These are phyloP conservation scores for Scheffersomyces lignicola DNA, from an alignment of 1,139 yeast genomes.

Conservation along the genomic window DNA sequence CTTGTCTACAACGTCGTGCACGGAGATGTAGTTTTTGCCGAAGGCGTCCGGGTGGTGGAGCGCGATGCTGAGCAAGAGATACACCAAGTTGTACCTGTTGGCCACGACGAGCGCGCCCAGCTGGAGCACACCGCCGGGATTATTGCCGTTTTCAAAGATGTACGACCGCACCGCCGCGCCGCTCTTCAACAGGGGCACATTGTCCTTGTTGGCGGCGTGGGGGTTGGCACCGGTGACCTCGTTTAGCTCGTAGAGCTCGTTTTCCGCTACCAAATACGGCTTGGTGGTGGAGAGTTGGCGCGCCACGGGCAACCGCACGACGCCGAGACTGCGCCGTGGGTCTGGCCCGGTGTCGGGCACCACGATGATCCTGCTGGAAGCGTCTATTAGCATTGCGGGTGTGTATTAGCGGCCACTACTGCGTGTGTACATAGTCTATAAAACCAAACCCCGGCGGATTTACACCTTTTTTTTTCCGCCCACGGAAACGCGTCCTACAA, in stretches of 20 bases:
- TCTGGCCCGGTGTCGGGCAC: constrained; percentile 7
- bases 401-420: too few species aligned
- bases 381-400: constrained; percentile 9
- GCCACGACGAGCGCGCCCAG: constrained; percentile 42
- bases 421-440: too few species aligned
- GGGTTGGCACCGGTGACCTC: constrained; percentile 30
- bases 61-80: constrained; percentile 41
- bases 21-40: constrained; percentile 36
- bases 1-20: constrained; percentile 51
- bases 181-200: constrained; percentile 14
- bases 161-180: constrained; percentile 38
- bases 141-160: constrained; percentile 27
- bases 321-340: constrained; percentile 10
- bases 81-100: constrained; percentile 43
- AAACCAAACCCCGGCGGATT: background rate
- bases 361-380: constrained; percentile 10
- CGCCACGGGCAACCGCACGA: constrained; percentile 27
- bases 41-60: constrained; percentile 23
- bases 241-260: constrained; percentile 31
- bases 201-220: constrained; percentile 13
- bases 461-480: too few species aligned
- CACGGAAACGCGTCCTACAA: constrained; percentile 17
- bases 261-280: constrained; percentile 21
- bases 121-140: constrained; percentile 29
- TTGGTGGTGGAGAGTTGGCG: constrained; percentile 15